phyloP scores from a whole-genome alignment of 106 monocot species.

The Phalaenopsis equestris region DNA sequence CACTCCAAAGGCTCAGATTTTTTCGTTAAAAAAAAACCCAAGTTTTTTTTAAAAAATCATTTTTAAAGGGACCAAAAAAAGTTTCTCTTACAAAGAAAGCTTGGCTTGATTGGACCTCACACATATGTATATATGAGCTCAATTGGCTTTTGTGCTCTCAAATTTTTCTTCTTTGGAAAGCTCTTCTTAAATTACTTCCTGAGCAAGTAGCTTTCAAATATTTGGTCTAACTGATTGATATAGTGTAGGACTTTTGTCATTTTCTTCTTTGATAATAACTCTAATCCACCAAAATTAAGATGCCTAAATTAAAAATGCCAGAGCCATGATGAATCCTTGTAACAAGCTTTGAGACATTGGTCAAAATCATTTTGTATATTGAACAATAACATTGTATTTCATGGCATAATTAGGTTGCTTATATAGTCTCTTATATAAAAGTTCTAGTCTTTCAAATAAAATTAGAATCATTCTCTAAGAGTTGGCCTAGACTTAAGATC shows the following conservation, averaged over 20 bases:
- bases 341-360: neutral
- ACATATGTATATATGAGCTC: too few relatives aligned
- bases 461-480: neutral
- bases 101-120: too few relatives aligned
- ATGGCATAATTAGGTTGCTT: neutral
- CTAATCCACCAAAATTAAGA: conserved; percentile 4
- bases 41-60: too few relatives aligned
- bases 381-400: conserved; percentile 5
- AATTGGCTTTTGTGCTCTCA: too few relatives aligned
- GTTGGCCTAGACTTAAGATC: too few relatives aligned
- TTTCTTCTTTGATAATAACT: conserved; percentile 6
- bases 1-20: too few relatives aligned
- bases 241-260: conserved; percentile 8
- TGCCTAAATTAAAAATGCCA: conserved; percentile 1
- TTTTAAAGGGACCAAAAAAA: too few relatives aligned
- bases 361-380: neutral
- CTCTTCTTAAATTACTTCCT: neutral
- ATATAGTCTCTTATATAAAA: too few relatives aligned
- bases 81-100: too few relatives aligned
- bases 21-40: too few relatives aligned
- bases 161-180: neutral
- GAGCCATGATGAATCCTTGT: neutral
- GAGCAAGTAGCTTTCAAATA: neutral
- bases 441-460: neutral
- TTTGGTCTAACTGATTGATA: neutral